Evolutionary conservation across 192 early-diverging fungal species (phyloP).

Genomic region (Backusella mclennaniae): DNA sequence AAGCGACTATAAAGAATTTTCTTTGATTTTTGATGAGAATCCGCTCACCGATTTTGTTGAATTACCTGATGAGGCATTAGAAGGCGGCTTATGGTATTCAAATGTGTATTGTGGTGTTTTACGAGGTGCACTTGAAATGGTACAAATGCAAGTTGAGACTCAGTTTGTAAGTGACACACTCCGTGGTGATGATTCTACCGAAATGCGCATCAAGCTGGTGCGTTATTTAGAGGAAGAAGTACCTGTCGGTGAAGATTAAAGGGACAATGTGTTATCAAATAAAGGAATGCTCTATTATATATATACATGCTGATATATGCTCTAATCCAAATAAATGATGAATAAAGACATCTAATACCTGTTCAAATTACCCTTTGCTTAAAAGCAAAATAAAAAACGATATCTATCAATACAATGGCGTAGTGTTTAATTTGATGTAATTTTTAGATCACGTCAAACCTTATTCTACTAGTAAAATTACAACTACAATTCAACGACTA

Average conservation of each 20-base stretch:
- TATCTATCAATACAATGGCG: no score
- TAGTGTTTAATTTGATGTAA: no score
- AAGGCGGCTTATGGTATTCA: constrained; percentile 91
- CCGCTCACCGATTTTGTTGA: constrained; percentile 98
- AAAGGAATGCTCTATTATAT: not conserved
- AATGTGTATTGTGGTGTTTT: constrained; percentile 95
- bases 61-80: constrained; percentile 76
- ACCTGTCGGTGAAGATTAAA: constrained; percentile 84
- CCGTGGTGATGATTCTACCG: constrained; percentile 85
- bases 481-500: no score
- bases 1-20: constrained; percentile 84
- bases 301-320: no score
- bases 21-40: constrained; percentile 93
- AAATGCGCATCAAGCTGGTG: constrained; percentile 89
- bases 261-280: not conserved
- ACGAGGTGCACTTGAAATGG: constrained; percentile 95
- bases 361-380: no score
- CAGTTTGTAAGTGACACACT: constrained; percentile 83
- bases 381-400: no score
- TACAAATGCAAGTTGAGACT: constrained; percentile 88
- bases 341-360: no score
- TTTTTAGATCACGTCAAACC: no score
- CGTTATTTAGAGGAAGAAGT: constrained; percentile 94
- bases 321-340: no score
- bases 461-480: no score